phyloP scores from a whole-genome alignment of 2,329 filamentous ascomycete genomes.

The Pseudogymnoascus sp. region DNA sequence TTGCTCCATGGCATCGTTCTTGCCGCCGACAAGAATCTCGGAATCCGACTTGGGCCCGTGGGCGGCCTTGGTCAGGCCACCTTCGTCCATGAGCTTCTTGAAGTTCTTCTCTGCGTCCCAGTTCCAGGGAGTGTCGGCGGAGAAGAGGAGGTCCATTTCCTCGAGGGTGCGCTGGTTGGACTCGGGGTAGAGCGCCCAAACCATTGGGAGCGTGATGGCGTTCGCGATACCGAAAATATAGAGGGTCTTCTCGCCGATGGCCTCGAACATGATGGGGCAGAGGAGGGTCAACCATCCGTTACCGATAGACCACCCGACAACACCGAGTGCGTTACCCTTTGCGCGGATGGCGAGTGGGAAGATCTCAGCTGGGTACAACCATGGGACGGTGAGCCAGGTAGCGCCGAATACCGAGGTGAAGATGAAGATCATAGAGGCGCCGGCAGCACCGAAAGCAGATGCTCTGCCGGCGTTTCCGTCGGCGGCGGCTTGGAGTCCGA shows the following conservation, averaged over 20 bases:
- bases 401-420: slow-evolving; percentile 55
- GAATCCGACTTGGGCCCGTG: neutral
- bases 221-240: slow-evolving; percentile 26
- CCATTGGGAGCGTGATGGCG: slow-evolving; percentile 19
- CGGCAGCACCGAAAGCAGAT: slow-evolving; percentile 50
- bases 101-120: slow-evolving; percentile 20
- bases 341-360: slow-evolving; percentile 64
- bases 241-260: slow-evolving; percentile 25
- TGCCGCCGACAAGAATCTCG: neutral
- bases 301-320: slow-evolving; percentile 68
- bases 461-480: slow-evolving; percentile 38
- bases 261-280: slow-evolving; percentile 27
- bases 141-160: slow-evolving; percentile 23
- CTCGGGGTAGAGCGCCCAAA: slow-evolving; percentile 22
- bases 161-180: slow-evolving; percentile 21
- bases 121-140: slow-evolving; percentile 20
- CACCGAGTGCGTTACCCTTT: slow-evolving; percentile 67
- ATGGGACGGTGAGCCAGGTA: slow-evolving; percentile 45
- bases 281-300: slow-evolving; percentile 52
- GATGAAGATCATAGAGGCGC: slow-evolving; percentile 62
- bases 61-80: neutral
- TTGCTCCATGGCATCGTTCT: neutral
- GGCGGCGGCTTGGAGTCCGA: slow-evolving; percentile 39
- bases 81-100: slow-evolving; percentile 11
- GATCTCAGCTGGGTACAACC: slow-evolving; percentile 64